A percentile compares a stretch with the other conserved stretches of the same genome.
Evolutionary conservation across 176 grass and related monocot species (phyloP).

Genomic region (Cenchrus americanus): DNA sequence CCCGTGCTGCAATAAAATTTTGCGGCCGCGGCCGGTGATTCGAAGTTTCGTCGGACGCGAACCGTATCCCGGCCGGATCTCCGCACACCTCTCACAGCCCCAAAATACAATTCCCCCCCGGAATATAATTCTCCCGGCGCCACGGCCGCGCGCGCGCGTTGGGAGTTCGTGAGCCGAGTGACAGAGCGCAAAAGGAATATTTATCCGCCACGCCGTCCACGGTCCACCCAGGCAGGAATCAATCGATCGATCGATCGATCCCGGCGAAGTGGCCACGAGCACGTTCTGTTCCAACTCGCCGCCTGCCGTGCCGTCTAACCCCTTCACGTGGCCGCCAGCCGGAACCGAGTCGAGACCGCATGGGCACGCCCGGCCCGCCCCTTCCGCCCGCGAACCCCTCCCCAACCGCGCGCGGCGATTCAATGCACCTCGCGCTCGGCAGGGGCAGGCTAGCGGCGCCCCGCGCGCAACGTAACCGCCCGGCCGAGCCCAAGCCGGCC

Average conservation of each 20-base stretch:
- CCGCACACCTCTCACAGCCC: not conserved
- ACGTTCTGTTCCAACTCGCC: slow-evolving; percentile 37
- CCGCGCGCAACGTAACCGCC: slow-evolving; percentile 4
- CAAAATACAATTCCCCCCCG: too few species aligned
- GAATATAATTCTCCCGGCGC: not conserved
- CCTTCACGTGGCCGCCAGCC: slow-evolving; percentile 44
- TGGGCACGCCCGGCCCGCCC: not conserved
- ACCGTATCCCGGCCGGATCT: slow-evolving; percentile 34
- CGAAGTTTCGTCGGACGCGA: slow-evolving; percentile 49
- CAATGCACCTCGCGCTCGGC: slow-evolving; percentile 21
- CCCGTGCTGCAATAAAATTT: slow-evolving; percentile 27
- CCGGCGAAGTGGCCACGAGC: not conserved
- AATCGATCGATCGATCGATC: not conserved
- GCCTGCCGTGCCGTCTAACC: not conserved
- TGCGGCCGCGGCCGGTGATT: slow-evolving; percentile 15
- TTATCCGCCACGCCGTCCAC: not conserved
- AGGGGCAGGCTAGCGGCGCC: not conserved
- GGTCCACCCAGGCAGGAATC: slow-evolving; percentile 1
- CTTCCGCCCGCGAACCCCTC: not conserved
- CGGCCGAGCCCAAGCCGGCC: not conserved
- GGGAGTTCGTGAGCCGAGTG: not conserved
- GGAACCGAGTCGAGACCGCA: slow-evolving; percentile 1
- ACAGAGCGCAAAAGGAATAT: slow-evolving; percentile 19
- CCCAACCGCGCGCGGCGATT: slow-evolving; percentile 33
- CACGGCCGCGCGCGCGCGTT: not conserved